Evolutionary conservation across 768 basidiomycete species (phyloP).

Genomic region (Trametes cinnabarina): DNA sequence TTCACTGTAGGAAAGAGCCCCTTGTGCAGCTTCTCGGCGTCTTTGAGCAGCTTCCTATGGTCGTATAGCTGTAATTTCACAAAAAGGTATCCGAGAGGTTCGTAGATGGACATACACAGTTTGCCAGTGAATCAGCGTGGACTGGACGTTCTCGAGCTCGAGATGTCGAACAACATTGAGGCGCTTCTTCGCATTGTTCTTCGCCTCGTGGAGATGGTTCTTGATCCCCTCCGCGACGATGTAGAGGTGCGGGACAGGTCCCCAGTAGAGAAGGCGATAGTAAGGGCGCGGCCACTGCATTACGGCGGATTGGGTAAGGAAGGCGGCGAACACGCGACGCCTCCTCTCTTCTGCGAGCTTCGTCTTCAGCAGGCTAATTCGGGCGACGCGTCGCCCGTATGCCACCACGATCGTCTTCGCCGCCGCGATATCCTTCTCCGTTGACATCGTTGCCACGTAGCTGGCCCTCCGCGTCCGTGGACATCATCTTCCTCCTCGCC

Average conservation of each 20-base stretch:
- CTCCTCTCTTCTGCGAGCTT: not conserved
- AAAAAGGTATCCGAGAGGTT: not conserved
- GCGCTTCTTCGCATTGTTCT: conserved; percentile 33
- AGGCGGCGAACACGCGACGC: conserved; percentile 2
- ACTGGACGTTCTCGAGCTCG: conserved; percentile 16
- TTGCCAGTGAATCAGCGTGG: conserved; percentile 21
- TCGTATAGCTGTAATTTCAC: not conserved
- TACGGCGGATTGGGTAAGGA: not conserved
- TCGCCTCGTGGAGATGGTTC: conserved; percentile 26
- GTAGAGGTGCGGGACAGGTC: conserved; percentile 40
- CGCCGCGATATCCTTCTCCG: conserved; percentile 8
- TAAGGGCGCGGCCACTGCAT: conserved; percentile 29
- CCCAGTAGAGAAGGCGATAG: conserved; percentile 39
- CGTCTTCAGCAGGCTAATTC: not conserved
- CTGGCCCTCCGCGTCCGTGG: conserved; percentile 1
- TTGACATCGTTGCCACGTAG: not conserved
- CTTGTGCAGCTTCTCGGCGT: conserved; percentile 13
- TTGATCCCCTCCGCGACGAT: conserved; percentile 40
- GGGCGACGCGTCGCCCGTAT: conserved; percentile 1
- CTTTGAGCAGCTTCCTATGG: conserved; percentile 7
- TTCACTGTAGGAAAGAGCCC: conserved; percentile 15
- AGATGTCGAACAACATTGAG: conserved; percentile 28
- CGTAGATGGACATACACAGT: conserved; percentile 31
- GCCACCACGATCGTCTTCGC: not conserved
- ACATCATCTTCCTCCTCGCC: not conserved